Evolutionary conservation across 345 rosid genomes (phyloP), one percentile per base, ranked within the genome.

Genomic region (Raphanus sativus): DNA sequence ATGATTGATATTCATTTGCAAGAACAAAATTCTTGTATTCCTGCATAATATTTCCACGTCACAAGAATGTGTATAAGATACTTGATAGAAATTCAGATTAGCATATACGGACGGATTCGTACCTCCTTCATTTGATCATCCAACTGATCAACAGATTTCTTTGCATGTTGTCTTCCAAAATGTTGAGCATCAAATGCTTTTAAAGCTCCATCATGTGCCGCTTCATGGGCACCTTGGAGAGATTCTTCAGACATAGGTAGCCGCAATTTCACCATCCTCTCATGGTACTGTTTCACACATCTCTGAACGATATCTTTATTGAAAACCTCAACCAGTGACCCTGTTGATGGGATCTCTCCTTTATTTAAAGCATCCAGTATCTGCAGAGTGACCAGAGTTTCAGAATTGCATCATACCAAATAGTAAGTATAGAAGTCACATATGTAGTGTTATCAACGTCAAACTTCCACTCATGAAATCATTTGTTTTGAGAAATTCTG

Each of bases 311-410:
- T 96, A 73, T 81, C 97, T 84, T 91, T 96, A 70, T 96, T 96
- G 83, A 96, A 96, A 79, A 93, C 86, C 90, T 96, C 98, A 80
- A 96, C 99, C 29, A 96, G 88, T 70, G 98, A 96, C 73, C 99
- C 99, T 30, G 99, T 96, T 58, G 99, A 88, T 81, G 99, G 99
- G 79, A 96, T 96, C 85, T 96, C 98, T 68, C 99, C 99, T 83
- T 96, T 96, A 80, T 96, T 96, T 82, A 96, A 82, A 33, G 99
- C 99, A 78, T 93, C 97, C 54, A 96, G 89, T 75, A 96, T 96
- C 99, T 96, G 88, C 71, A 85, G 65, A 80, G 25, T 64, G 9
- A 62, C 12, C 65, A 76, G 26, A 70, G 2, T n/a, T 34, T 50
- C 54, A 45, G 54, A 45, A 11, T 4, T 4, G 54, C 16, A 45